Percentiles rank a stretch among this genome's conserved stretches.
phyloP scores from a whole-genome alignment of 225 moss, liverwort and hornwort species.

The Physcomitrium patens region DNA sequence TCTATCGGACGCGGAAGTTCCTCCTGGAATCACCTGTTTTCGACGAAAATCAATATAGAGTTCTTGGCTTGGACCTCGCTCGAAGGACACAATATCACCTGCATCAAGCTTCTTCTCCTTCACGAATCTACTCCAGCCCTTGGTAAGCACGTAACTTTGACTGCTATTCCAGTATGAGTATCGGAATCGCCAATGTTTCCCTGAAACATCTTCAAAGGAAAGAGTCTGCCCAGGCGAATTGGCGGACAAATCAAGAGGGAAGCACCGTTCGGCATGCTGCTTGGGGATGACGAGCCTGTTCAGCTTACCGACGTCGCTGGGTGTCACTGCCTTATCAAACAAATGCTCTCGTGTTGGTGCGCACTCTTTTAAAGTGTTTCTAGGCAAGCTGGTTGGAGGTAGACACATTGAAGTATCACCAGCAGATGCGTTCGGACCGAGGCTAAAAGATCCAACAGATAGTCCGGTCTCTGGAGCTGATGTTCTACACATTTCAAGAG shows the following conservation, averaged over 20 bases:
- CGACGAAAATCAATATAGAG: constrained; percentile 94
- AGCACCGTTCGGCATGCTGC: constrained; percentile 97
- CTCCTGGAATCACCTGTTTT: constrained; percentile 68
- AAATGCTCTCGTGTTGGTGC: constrained; percentile 73
- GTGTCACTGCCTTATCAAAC: constrained; percentile 99
- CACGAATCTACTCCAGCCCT: constrained; percentile 98
- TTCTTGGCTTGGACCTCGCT: constrained; percentile 83
- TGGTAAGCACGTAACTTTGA: constrained; percentile 97
- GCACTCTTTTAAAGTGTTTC: constrained; percentile 29
- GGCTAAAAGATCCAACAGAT: constrained; percentile 43
- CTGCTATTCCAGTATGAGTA: constrained; percentile 99
- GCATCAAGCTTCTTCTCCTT: constrained; percentile 99
- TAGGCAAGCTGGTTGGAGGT: constrained; percentile 46
- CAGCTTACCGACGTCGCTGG: constrained; percentile 96
- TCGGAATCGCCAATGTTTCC: constrained; percentile 97
- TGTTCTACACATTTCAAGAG: constrained; percentile 43
- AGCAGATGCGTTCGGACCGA: constrained; percentile 28
- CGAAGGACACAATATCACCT: constrained; percentile 93
- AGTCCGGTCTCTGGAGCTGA: constrained; percentile 36
- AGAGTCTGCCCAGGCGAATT: constrained; percentile 96
- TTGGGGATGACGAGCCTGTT: constrained; percentile 97
- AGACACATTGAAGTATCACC: constrained; percentile 40
- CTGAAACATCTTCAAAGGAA: constrained; percentile 90
- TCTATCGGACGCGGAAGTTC: constrained; percentile 58
- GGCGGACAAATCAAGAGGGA: constrained; percentile 85